Conservation (phyloP, 306 rosid species). For the Ochetophila trinervis region DNA sequence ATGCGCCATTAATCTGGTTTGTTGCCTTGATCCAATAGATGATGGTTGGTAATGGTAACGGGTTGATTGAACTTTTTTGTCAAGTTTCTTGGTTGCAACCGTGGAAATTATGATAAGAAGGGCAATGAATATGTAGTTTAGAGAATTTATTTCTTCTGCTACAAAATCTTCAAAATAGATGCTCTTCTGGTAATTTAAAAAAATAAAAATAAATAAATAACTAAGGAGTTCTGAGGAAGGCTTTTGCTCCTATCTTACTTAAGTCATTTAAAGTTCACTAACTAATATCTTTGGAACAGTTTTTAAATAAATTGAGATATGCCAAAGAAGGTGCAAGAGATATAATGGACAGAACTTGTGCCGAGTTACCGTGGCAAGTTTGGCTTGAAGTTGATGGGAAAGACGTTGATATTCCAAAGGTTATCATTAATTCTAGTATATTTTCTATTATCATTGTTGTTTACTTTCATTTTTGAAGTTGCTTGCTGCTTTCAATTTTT, state of each 20-base stretch:
- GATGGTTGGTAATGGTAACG: no score
- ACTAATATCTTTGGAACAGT: conserved; percentile 28
- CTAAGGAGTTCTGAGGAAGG: no score
- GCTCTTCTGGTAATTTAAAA: no score
- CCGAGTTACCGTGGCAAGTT: conserved; percentile 85
- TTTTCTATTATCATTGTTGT: conserved; percentile 11
- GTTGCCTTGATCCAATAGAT: no score
- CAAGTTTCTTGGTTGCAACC: no score
- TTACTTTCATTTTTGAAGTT: conserved; percentile 11
- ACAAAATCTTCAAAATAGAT: no score
- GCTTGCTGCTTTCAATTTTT: not conserved
- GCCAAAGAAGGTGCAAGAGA: conserved; percentile 89
- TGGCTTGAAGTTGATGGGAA: conserved; percentile 83
- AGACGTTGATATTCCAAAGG: conserved; percentile 72
- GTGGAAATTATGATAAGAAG: no score
- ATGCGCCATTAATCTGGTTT: no score
- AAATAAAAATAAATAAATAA: no score
- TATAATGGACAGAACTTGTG: conserved; percentile 80
- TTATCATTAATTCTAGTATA: conserved; percentile 15
- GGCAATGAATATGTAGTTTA: no score
- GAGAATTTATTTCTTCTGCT: no score
- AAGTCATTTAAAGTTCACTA: not conserved
- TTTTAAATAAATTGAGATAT: conserved; percentile 63
- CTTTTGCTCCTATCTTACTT: not conserved
- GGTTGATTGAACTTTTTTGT: no score